These are phyloP conservation scores for Penicillium paxilli DNA, from an alignment of 495 filamentous ascomycete species.

Conservation along the genomic window DNA sequence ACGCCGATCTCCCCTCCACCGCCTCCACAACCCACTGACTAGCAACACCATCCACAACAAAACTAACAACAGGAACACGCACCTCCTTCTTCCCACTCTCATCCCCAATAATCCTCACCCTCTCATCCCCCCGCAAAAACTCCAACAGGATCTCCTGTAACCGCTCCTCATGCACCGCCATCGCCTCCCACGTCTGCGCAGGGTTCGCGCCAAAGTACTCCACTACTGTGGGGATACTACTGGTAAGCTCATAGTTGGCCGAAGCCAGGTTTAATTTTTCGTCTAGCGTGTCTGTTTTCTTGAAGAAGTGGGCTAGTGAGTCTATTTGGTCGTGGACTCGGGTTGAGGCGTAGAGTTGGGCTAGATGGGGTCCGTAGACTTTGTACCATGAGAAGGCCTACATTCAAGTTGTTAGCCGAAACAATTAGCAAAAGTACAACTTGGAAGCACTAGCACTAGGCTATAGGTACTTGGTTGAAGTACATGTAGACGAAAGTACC, in stretches of 20 bases:
- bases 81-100: slow-evolving; percentile 35
- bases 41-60: slow-evolving; percentile 56
- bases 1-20: slow-evolving; percentile 54
- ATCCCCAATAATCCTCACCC: slow-evolving; percentile 60
- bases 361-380: slow-evolving; percentile 71
- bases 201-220: slow-evolving; percentile 50
- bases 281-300: slow-evolving; percentile 53
- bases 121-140: slow-evolving; percentile 48
- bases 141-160: slow-evolving; percentile 57
- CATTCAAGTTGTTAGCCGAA: neutral
- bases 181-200: slow-evolving; percentile 47
- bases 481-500: neutral
- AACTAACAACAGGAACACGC: slow-evolving; percentile 67
- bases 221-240: slow-evolving; percentile 56
- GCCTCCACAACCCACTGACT: slow-evolving; percentile 59
- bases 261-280: slow-evolving; percentile 66
- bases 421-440: neutral
- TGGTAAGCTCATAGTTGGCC: slow-evolving; percentile 64
- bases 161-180: slow-evolving; percentile 58
- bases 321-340: slow-evolving; percentile 47
- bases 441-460: neutral
- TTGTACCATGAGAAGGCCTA: slow-evolving; percentile 71
- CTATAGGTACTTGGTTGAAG: neutral
- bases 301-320: slow-evolving; percentile 69
- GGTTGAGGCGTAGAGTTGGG: slow-evolving; percentile 60